Percentiles rank a stretch among this genome's conserved stretches.
phyloP scores from a whole-genome alignment of 495 filamentous ascomycete species.

The Podospora tetraspora region DNA sequence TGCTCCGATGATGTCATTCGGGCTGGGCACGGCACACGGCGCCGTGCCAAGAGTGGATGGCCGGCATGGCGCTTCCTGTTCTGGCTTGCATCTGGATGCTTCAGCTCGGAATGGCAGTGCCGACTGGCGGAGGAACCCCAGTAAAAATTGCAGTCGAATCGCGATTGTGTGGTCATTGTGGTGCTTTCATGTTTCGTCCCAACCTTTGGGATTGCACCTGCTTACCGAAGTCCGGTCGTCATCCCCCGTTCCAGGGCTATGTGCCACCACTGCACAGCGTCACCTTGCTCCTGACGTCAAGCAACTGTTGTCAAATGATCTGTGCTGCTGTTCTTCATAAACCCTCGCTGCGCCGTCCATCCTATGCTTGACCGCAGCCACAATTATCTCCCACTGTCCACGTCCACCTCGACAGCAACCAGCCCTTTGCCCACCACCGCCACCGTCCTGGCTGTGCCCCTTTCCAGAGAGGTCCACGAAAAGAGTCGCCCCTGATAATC shows the following conservation, averaged over 20 bases:
- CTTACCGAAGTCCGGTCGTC: neutral
- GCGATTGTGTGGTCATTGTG: neutral
- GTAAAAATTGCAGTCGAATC: neutral
- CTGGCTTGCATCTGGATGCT: neutral
- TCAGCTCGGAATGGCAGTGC: neutral
- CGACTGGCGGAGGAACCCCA: neutral
- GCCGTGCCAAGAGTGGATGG: neutral
- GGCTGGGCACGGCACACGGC: neutral
- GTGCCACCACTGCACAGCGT: neutral
- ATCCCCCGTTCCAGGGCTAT: neutral
- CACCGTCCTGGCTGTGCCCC: neutral
- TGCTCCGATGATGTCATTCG: slow-evolving; percentile 4
- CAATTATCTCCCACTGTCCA: neutral
- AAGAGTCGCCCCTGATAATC: neutral
- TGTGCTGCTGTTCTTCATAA: neutral
- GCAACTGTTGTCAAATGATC: neutral
- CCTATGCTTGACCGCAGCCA: neutral
- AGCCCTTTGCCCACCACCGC: neutral
- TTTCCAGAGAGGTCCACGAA: neutral
- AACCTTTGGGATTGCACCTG: neutral
- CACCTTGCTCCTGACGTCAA: neutral
- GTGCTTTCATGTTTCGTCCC: neutral
- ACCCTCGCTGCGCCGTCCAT: neutral
- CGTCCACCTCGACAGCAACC: neutral
- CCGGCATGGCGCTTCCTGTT: neutral